A percentile compares a stretch with the other conserved stretches of the same genome.
These are phyloP conservation scores for Orbilia oligospora DNA, from an alignment of 2,329 filamentous ascomycete species.

Conservation along the genomic window DNA sequence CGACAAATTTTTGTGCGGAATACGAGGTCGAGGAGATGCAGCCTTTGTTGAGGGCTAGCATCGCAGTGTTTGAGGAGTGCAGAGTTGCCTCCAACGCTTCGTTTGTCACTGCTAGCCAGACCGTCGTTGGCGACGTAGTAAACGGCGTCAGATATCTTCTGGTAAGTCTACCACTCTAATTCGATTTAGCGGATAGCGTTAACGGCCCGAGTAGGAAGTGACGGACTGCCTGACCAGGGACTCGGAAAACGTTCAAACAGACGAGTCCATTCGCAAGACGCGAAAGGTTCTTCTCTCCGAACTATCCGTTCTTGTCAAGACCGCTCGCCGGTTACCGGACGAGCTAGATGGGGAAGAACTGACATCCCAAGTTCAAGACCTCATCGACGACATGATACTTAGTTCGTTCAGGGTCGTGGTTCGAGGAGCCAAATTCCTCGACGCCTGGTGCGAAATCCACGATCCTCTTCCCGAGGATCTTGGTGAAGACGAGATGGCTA, in stretches of 20 bases:
- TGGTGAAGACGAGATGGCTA: constrained; percentile 33
- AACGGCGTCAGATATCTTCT: constrained; percentile 91
- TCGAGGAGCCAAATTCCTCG: constrained; percentile 88
- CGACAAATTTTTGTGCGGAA: constrained; percentile 97
- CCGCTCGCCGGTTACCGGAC: constrained; percentile 86
- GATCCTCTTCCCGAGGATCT: constrained; percentile 65
- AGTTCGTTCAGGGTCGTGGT: constrained; percentile 96
- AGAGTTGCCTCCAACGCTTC: constrained; percentile 60
- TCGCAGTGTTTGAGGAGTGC: constrained; percentile 64
- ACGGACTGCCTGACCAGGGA: constrained; percentile 90
- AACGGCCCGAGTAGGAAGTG: constrained; percentile 75
- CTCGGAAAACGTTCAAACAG: constrained; percentile 79
- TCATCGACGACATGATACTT: constrained; percentile 92
- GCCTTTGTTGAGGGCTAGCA: constrained; percentile 78
- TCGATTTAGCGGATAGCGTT: constrained; percentile 35
- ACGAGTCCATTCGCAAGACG: constrained; percentile 81
- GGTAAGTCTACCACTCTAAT: constrained; percentile 72
- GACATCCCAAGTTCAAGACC: constrained; percentile 71
- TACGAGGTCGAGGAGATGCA: constrained; percentile 92
- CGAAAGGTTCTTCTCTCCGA: constrained; percentile 91
- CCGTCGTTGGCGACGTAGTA: constrained; percentile 68
- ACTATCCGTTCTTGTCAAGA: constrained; percentile 88
- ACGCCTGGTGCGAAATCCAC: constrained; percentile 78
- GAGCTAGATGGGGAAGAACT: constrained; percentile 67
- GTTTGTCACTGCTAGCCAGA: constrained; percentile 61